Evolutionary conservation across 768 basidiomycete species (phyloP).

Genomic region (Plicaturopsis crispa): DNA sequence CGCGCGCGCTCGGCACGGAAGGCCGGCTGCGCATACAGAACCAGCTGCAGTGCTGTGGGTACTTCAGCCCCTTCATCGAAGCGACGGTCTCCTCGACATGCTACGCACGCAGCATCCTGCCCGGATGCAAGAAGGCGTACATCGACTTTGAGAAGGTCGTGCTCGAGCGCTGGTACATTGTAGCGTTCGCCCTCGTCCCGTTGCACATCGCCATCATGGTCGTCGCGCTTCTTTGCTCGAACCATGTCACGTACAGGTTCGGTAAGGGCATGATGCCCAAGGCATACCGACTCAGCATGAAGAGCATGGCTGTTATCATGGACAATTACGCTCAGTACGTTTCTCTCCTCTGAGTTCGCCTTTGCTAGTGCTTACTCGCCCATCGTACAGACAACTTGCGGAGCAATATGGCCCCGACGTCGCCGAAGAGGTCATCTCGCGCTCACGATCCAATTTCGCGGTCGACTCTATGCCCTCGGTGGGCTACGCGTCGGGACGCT

Average conservation of each 20-base stretch:
- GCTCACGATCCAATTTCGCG: constrained; percentile 48
- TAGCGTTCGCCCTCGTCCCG: constrained; percentile 60
- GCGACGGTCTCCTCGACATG: constrained; percentile 70
- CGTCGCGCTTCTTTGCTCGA: constrained; percentile 61
- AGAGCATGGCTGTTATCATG: constrained; percentile 77
- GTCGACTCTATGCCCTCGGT: constrained; percentile 22
- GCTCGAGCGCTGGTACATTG: constrained; percentile 58
- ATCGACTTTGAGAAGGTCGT: constrained; percentile 47
- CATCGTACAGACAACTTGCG: constrained; percentile 50
- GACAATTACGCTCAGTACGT: constrained; percentile 74
- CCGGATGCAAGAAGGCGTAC: constrained; percentile 68
- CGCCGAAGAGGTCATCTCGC: constrained; percentile 48
- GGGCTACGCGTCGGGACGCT: too few species aligned
- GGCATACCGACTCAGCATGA: constrained; percentile 67
- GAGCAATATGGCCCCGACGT: constrained; percentile 65
- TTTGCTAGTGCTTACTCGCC: constrained; percentile 1
- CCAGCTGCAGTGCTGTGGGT: constrained; percentile 72
- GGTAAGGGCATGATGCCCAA: constrained; percentile 88
- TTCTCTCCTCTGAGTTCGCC: constrained; percentile 6
- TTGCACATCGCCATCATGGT: constrained; percentile 59
- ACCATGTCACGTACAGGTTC: constrained; percentile 82
- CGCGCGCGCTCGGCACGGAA: constrained; percentile 43
- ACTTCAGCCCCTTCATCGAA: constrained; percentile 74
- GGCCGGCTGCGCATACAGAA: constrained; percentile 69
- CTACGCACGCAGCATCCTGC: constrained; percentile 62